phyloP scores from a whole-genome alignment of 1,284 basidiomycete genomes.

The Cryptococcus sp. region DNA sequence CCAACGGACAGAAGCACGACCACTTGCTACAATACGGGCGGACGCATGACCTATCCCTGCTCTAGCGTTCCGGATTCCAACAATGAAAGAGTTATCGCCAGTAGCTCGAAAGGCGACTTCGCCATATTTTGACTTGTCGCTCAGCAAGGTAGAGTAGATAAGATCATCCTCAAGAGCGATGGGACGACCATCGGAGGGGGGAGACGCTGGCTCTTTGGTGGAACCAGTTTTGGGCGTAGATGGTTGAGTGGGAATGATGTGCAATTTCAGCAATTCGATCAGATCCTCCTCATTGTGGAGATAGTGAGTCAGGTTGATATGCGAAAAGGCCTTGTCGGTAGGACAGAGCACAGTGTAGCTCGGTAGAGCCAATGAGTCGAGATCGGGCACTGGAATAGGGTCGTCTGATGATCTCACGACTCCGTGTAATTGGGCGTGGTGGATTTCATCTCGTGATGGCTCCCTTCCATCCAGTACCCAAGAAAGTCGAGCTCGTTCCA shows the following conservation, averaged over 20 bases:
- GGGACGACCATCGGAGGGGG: constrained; percentile 54
- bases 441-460: constrained; percentile 57
- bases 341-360: constrained; percentile 81
- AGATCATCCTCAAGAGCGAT: constrained; percentile 65
- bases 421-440: constrained; percentile 42
- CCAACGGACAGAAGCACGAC: constrained; percentile 63
- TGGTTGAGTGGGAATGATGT: constrained; percentile 65
- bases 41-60: constrained; percentile 63
- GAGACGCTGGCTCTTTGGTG: constrained; percentile 10
- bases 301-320: constrained; percentile 76
- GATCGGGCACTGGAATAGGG: constrained; percentile 6
- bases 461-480: constrained; percentile 84
- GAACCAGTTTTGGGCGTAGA: constrained; percentile 7
- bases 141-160: constrained; percentile 69
- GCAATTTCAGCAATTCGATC: constrained; percentile 72
- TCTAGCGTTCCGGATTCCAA: constrained; percentile 86
- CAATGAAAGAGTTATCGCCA: constrained; percentile 56
- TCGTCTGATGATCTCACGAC: constrained; percentile 52
- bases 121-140: constrained; percentile 62
- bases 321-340: constrained; percentile 84
- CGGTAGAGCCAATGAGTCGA: constrained; percentile 40
- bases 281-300: constrained; percentile 62
- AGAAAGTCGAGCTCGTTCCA: constrained; percentile 75
- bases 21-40: constrained; percentile 73
- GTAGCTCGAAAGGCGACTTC: constrained; percentile 69